Base-by-base conservation (phyloP, 2,329 filamentous ascomycete species). In the Aspergillus puulaauensis region DNA sequence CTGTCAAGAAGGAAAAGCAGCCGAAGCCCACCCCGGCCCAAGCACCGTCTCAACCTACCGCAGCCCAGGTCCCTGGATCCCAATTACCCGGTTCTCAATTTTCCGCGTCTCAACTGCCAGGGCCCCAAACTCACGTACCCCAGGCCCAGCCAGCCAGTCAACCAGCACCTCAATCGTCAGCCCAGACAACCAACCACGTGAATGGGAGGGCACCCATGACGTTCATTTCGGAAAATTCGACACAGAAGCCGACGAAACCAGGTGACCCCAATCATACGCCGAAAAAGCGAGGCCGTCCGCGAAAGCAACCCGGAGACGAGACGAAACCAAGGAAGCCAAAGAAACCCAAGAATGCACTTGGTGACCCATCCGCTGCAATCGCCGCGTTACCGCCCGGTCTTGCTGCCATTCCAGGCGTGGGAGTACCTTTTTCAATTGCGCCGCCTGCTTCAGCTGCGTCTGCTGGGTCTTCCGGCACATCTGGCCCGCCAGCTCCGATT, bases 281-380 rank as follows among this genome's bases (percentile, higher is more conserved):
- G n/a, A 56, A 56, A 27, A 70, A 70, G 45, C 67, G 70, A 52
- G 70, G 70, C 47, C 70, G 70, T 27, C 70, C 70, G 11, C 69
- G 70, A 35, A 72, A 72, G 49, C 57, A 59, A 7, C 60, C 60
- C n/a, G 62, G 62, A 12, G 63, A 65, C 44, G 61, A 59, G 37
- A 58, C 52, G 15, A 60, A 61, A n/a, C 58, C 64, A 15, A 49
- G 43, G 8, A 65, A 62, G 21, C 57, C 60, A 3, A 62, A 55
- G 51, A 61, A 64, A 44, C 59, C 58, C 11, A 61, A 59, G 56
- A 56, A 45, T 60, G 51, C 45, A 14, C 52, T 52, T 11, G 56
- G 55, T 14, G 59, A 54, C 27, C 37, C 47, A 39, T 31, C 52
- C n/a, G 37, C 47, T 24, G 41, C 48, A 12, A 23, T 33, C 46